These are phyloP conservation scores for Carex arenaria DNA, from an alignment of 202 grass and related monocot genomes.

Conservation along the genomic window DNA sequence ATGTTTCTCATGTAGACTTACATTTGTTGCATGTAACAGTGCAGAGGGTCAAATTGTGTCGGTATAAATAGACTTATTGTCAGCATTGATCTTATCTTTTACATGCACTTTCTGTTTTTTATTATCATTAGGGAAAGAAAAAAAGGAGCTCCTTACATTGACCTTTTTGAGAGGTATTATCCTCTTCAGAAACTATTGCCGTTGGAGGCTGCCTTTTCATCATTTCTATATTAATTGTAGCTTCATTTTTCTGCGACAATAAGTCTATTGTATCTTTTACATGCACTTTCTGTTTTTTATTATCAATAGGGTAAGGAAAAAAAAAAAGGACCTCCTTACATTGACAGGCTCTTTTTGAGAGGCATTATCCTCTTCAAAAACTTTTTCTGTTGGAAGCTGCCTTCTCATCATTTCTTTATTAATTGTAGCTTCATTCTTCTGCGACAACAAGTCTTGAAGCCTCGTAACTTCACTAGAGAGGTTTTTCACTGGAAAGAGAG, in stretches of 20 bases:
- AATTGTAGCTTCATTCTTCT: conserved; percentile 31
- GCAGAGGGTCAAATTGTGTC: neutral
- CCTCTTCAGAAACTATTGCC: neutral
- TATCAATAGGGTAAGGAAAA: neutral
- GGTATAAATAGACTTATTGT: neutral
- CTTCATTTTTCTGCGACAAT: conserved; percentile 28
- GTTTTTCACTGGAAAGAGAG: conserved; percentile 46
- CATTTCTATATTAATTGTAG: neutral
- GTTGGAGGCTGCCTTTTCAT: neutral
- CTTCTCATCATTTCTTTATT: neutral
- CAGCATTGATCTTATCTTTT: neutral
- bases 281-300: neutral
- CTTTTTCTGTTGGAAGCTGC: neutral
- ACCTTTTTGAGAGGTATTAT: neutral
- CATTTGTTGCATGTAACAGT: neutral
- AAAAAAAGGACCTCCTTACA: neutral
- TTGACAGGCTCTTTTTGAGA: neutral
- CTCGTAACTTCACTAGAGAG: conserved; percentile 43
- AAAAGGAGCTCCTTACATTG: neutral
- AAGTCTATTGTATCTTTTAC: neutral
- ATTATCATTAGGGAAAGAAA: neutral
- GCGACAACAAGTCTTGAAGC: conserved; percentile 39
- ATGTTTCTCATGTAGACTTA: neutral
- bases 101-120: neutral
- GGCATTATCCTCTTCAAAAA: conserved; percentile 7